A percentile compares a stretch with the other conserved stretches of the same genome.
Conservation (phyloP, 2,329 filamentous ascomycete genomes). For the Fusarium avenaceum region DNA sequence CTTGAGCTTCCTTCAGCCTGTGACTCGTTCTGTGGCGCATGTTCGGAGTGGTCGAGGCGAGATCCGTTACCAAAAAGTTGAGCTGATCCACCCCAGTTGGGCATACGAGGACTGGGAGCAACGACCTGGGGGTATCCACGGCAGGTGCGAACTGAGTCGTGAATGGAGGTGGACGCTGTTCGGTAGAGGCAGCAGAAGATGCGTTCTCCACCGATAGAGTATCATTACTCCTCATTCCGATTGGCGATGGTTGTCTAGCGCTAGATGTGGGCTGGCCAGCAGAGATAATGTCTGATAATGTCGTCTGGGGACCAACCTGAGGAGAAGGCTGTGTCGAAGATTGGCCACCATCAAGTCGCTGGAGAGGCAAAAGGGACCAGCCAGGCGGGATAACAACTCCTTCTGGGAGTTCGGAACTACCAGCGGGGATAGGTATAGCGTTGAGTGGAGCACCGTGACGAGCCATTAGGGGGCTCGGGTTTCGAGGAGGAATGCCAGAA, state of each 20-base stretch:
- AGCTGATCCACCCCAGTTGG: constrained; percentile 65
- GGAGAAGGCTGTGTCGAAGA: constrained; percentile 44
- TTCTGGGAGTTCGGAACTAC: constrained; percentile 72
- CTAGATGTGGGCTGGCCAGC: constrained; percentile 24
- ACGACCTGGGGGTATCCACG: constrained; percentile 55
- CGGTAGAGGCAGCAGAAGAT: constrained; percentile 15
- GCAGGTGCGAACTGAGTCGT: constrained; percentile 30
- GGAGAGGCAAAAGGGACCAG: constrained; percentile 74
- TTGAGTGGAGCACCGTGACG: constrained; percentile 63
- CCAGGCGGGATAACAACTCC: constrained; percentile 74
- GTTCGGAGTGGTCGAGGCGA: constrained; percentile 45
- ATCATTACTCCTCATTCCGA: constrained; percentile 36
- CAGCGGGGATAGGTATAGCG: constrained; percentile 67
- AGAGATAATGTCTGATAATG: constrained; percentile 30
- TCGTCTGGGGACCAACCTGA: constrained; percentile 41
- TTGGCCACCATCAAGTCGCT: constrained; percentile 61
- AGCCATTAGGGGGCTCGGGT: constrained; percentile 59
- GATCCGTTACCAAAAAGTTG: constrained; percentile 61
- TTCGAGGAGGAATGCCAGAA: constrained; percentile 52
- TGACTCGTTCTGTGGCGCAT: constrained; percentile 26
- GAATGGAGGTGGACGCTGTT: constrained; percentile 31
- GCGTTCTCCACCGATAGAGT: constrained; percentile 15
- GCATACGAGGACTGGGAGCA: constrained; percentile 63
- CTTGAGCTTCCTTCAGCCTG: constrained; percentile 25
- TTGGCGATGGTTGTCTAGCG: constrained; percentile 32